Evolutionary conservation across 768 basidiomycete genomes (phyloP), one percentile per base, ranked within the genome.

Genomic region (Leccinum barrowsii): DNA sequence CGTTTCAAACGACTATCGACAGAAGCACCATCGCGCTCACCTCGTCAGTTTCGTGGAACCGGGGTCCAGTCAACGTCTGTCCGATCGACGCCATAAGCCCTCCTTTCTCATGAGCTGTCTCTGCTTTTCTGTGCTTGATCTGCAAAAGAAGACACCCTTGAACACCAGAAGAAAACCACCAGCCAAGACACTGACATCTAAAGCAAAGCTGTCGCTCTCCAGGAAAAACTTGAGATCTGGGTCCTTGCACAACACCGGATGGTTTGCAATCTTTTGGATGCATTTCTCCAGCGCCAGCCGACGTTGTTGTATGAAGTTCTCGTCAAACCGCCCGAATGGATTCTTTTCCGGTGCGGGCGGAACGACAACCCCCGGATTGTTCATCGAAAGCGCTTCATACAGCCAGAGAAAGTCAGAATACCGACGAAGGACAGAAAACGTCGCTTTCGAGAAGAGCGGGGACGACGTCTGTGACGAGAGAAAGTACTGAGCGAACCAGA

Each of bases 351-450:
- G 97, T 5, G 90, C 91, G 0, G 96, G 96, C 7, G 97, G 97
- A 0, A 99, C 94, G 40, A 98, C 89, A 2, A 98, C 94, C 8
- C 97, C 97, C 3, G 96, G 95, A 68, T 98, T 98, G 73, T 98
- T 98, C 64, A 75, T 70, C 0, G 86, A 87, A 2, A 99, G 81
- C 0, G 89, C 85, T 67, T 94, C 93, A 72, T 92, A 97, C 1
- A 99, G 74, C 97, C 97, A 98, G 19, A 98, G 82, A 67, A 98
- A 99, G 73, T 99, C 96, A 6, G 92, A 94, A 74, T 97, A 99
- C 32, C 97, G 87, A n/a, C 97, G 84, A 1, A 99, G 85, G 53
- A 98, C 97, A 2, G 94, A 95, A 72, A 97, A 96, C 1, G 85
- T 77, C 1, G 86, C 83, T 77, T 91, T 92, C 63, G 86, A 83